A percentile compares a stretch with the other conserved stretches of the same genome.
Conservation (phyloP, 2,329 filamentous ascomycete genomes). For the Nemania abortiva region DNA sequence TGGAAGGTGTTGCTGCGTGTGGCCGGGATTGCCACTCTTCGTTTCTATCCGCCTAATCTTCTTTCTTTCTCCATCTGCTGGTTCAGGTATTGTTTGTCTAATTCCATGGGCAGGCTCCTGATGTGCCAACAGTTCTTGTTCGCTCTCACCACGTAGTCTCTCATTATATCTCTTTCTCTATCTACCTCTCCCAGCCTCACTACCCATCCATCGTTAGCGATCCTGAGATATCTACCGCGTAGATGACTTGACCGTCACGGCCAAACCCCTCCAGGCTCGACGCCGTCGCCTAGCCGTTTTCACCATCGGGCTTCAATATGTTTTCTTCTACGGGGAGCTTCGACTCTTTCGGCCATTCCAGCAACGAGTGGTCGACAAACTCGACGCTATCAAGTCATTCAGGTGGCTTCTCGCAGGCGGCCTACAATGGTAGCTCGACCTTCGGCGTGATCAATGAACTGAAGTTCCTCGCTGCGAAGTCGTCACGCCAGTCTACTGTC, state of each 20-base stretch:
- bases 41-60: constrained; percentile 53
- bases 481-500: constrained; percentile 70
- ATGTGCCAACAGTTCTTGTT: constrained; percentile 46
- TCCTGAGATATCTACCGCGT: constrained; percentile 52
- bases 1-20: constrained; percentile 47
- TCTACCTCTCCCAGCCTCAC: constrained; percentile 32
- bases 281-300: constrained; percentile 49
- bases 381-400: constrained; percentile 44
- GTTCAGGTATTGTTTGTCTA: constrained; percentile 60
- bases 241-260: constrained; percentile 60
- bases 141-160: constrained; percentile 45
- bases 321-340: constrained; percentile 39
- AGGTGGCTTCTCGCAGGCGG: constrained; percentile 47
- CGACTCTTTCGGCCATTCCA: constrained; percentile 45
- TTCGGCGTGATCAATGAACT: constrained; percentile 64
- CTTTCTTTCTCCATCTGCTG: constrained; percentile 51
- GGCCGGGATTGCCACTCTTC: constrained; percentile 46
- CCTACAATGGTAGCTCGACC: constrained; percentile 56
- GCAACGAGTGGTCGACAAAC: constrained; percentile 46
- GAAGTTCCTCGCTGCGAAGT: constrained; percentile 65
- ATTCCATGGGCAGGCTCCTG: constrained; percentile 55
- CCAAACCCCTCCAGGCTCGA: constrained; percentile 44
- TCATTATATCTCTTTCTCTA: constrained; percentile 45
- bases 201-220: constrained; percentile 47
- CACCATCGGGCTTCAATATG: constrained; percentile 43